Conservation (phyloP, 768 basidiomycete species). For the Mycena albidolilacea region DNA sequence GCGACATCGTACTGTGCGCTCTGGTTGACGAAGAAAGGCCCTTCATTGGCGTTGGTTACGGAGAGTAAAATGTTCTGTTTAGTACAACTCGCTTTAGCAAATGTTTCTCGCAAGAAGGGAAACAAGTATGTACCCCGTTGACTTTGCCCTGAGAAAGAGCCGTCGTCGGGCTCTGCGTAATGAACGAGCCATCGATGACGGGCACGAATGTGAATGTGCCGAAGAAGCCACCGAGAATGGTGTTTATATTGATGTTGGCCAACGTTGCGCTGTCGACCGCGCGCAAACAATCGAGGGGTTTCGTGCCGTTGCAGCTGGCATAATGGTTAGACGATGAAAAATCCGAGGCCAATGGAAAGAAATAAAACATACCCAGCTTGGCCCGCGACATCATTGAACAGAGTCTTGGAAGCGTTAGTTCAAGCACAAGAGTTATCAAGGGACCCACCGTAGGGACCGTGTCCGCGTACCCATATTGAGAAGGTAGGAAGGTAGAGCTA, state of each 20-base stretch:
- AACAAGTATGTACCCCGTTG: not conserved
- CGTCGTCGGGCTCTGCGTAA: conserved; percentile 49
- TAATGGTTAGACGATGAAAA: not conserved
- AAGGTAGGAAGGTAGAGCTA: conserved; percentile 34
- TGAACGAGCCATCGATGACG: conserved; percentile 53
- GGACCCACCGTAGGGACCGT: conserved; percentile 14
- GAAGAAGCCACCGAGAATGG: not conserved
- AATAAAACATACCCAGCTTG: not conserved
- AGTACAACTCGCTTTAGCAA: not conserved
- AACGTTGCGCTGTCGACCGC: not conserved
- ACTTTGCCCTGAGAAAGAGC: conserved; percentile 39
- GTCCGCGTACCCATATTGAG: conserved; percentile 50
- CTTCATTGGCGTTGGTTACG: conserved; percentile 47
- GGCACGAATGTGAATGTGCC: conserved; percentile 46
- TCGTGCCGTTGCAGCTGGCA: not conserved
- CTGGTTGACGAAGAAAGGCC: conserved; percentile 40
- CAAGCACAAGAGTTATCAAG: not conserved
- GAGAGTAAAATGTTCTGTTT: conserved; percentile 40
- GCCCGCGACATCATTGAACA: not conserved
- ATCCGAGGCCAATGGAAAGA: not conserved
- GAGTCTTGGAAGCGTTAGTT: not conserved
- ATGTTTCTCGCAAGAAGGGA: not conserved
- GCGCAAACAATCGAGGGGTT: not conserved
- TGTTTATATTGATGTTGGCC: not conserved
- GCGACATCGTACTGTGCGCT: conserved; percentile 9